Evolutionary conservation across 139 green algal genomes (phyloP).

Genomic region (Chlorella vulgaris): DNA sequence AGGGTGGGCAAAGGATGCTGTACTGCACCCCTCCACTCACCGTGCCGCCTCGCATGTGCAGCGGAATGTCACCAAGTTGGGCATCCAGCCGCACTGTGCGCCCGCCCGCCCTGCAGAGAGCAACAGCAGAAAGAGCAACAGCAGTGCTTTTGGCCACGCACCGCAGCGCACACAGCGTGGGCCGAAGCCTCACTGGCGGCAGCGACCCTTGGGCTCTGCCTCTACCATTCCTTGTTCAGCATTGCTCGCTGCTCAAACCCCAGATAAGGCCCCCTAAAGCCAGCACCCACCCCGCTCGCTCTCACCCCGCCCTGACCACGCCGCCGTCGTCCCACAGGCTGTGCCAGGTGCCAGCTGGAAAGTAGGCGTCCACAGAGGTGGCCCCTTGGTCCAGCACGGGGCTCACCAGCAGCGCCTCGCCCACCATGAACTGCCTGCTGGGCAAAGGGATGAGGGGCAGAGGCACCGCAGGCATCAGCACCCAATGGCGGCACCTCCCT

Average conservation of each 20-base stretch:
- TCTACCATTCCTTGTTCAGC: too few relatives aligned
- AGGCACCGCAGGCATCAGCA: too few relatives aligned
- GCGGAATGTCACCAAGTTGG: conserved; percentile 17
- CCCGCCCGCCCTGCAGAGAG: background rate
- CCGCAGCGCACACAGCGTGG: too few relatives aligned
- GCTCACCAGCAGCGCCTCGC: conserved; percentile 65
- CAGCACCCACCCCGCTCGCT: too few relatives aligned
- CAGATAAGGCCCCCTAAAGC: too few relatives aligned
- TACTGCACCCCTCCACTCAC: too few relatives aligned
- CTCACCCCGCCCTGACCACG: conserved; percentile 10
- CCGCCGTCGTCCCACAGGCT: conserved; percentile 29
- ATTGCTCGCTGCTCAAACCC: too few relatives aligned
- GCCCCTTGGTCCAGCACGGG: conserved; percentile 61
- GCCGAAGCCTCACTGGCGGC: too few relatives aligned
- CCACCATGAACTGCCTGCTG: conserved; percentile 70
- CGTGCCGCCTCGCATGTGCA: conserved; percentile 31
- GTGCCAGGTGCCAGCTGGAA: conserved; percentile 68
- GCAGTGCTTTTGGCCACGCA: too few relatives aligned
- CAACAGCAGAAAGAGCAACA: background rate
- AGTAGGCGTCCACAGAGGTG: conserved; percentile 57
- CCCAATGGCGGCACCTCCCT: too few relatives aligned
- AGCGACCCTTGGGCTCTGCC: too few relatives aligned
- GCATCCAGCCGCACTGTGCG: background rate
- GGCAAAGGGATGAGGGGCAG: background rate
- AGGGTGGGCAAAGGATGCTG: background rate